These are phyloP conservation scores for Picochlorum sp. DNA, from an alignment of 139 green algal genomes.

Conservation along the genomic window DNA sequence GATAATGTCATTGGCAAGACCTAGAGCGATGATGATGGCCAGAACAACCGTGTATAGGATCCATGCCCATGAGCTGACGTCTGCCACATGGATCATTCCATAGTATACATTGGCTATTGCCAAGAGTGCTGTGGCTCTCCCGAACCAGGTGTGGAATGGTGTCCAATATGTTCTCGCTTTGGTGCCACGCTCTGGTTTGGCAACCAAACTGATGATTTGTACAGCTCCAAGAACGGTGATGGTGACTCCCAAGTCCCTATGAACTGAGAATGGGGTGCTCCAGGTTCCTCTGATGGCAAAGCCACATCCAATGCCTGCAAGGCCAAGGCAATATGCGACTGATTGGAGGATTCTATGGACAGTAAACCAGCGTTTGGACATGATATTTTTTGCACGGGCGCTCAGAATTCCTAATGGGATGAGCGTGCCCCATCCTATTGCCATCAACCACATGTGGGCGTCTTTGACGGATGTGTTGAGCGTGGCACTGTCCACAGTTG, in stretches of 20 bases:
- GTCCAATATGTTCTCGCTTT: background rate
- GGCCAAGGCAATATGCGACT: slow-evolving; percentile 17
- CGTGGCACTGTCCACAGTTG: background rate
- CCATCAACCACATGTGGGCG: slow-evolving; percentile 34
- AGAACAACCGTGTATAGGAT: slow-evolving; percentile 9
- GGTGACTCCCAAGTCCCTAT: slow-evolving; percentile 24
- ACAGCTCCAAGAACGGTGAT: slow-evolving; percentile 29
- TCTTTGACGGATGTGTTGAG: background rate
- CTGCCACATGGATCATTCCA: slow-evolving; percentile 12
- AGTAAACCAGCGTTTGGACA: slow-evolving; percentile 27
- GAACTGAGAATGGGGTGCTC: slow-evolving; percentile 6
- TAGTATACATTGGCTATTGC: slow-evolving; percentile 22
- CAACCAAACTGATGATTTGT: slow-evolving; percentile 14
- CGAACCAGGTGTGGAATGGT: slow-evolving; percentile 1
- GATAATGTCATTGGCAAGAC: background rate
- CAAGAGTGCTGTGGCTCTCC: slow-evolving; percentile 3
- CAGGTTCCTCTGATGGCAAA: slow-evolving; percentile 7
- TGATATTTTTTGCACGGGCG: slow-evolving; percentile 14
- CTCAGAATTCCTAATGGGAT: slow-evolving; percentile 32
- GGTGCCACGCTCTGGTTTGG: background rate
- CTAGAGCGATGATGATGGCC: background rate
- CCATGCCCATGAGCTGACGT: slow-evolving; percentile 11
- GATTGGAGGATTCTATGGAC: slow-evolving; percentile 23
- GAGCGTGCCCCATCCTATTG: slow-evolving; percentile 31
- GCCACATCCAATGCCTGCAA: slow-evolving; percentile 22